A percentile compares a stretch with the other conserved stretches of the same genome.
phyloP scores from a whole-genome alignment of 768 basidiomycete genomes.

The Lactifluus subvellereus region DNA sequence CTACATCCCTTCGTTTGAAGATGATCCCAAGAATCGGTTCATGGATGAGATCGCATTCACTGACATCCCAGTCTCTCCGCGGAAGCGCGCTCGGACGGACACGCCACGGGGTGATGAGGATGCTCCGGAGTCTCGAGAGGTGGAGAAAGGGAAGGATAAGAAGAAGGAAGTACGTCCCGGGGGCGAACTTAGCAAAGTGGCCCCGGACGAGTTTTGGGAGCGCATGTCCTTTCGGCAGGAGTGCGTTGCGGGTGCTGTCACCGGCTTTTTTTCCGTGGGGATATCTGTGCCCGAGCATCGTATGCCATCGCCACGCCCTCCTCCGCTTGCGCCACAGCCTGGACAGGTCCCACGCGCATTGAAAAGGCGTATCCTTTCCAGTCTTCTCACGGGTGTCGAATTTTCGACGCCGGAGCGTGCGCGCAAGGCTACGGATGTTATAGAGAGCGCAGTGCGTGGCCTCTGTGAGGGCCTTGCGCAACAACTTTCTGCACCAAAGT shows the following conservation, averaged over 20 bases:
- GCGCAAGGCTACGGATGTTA: slow-evolving; percentile 60
- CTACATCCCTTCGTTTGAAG: slow-evolving; percentile 87
- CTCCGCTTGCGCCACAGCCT: slow-evolving; percentile 44
- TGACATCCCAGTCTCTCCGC: slow-evolving; percentile 46
- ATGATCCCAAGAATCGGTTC: slow-evolving; percentile 94
- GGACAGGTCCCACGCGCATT: slow-evolving; percentile 60
- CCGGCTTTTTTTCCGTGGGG: slow-evolving; percentile 84
- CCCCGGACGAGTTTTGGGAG: slow-evolving; percentile 89
- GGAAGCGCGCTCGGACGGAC: slow-evolving; percentile 48
- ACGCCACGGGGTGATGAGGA: slow-evolving; percentile 9
- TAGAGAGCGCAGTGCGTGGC: slow-evolving; percentile 63
- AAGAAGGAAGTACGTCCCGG: slow-evolving; percentile 27
- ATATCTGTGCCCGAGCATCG: slow-evolving; percentile 33
- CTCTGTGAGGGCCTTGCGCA: slow-evolving; percentile 58
- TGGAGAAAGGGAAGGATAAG: slow-evolving; percentile 28
- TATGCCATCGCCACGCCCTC: slow-evolving; percentile 14
- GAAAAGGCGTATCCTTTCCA: slow-evolving; percentile 61
- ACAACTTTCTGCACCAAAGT: slow-evolving; percentile 8
- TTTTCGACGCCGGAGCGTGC: slow-evolving; percentile 65
- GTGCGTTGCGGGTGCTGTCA: slow-evolving; percentile 83
- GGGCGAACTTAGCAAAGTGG: slow-evolving; percentile 55
- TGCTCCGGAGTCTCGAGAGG: slow-evolving; percentile 12
- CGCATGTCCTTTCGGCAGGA: slow-evolving; percentile 96
- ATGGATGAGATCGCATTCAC: slow-evolving; percentile 84
- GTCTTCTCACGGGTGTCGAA: slow-evolving; percentile 68